Conservation (phyloP, 2,329 filamentous ascomycete species). For the Colletotrichum sp. region DNA sequence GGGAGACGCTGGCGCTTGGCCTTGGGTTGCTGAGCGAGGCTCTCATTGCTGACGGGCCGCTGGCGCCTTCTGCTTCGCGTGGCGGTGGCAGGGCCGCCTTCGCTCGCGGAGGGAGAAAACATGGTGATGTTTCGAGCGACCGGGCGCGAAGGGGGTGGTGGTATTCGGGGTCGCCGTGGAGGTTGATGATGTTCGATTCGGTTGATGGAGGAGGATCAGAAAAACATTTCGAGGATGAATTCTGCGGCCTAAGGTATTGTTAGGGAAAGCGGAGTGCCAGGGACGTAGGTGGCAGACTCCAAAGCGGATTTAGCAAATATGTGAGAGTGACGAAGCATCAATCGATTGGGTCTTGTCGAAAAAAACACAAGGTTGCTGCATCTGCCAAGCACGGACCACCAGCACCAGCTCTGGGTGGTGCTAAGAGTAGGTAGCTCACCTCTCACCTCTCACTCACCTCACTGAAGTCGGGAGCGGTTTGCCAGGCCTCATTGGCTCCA, state of each 20-base stretch:
- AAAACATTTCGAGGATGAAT: conserved; percentile 22
- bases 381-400: conserved; percentile 40
- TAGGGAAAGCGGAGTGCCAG: conserved; percentile 14
- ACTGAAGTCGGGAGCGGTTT: not conserved
- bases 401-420: not conserved
- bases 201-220: conserved; percentile 9
- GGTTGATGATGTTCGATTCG: conserved; percentile 10
- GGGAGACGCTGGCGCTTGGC: conserved; percentile 67
- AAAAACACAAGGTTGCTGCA: conserved; percentile 32
- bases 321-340: conserved; percentile 25
- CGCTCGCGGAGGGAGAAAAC: conserved; percentile 62
- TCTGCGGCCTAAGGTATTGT: conserved; percentile 10
- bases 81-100: conserved; percentile 58
- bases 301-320: conserved; percentile 21
- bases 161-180: conserved; percentile 2
- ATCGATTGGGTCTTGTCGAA: conserved; percentile 32
- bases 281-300: conserved; percentile 10
- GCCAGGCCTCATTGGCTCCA: not conserved
- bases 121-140: conserved; percentile 41
- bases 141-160: conserved; percentile 2
- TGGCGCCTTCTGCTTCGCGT: conserved; percentile 67
- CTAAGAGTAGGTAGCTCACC: not conserved
- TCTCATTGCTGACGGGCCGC: conserved; percentile 62
- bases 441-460: not conserved
- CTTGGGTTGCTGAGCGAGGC: conserved; percentile 61